phyloP scores from a whole-genome alignment of 2,329 filamentous ascomycete species.

The Ophiostoma ips region DNA sequence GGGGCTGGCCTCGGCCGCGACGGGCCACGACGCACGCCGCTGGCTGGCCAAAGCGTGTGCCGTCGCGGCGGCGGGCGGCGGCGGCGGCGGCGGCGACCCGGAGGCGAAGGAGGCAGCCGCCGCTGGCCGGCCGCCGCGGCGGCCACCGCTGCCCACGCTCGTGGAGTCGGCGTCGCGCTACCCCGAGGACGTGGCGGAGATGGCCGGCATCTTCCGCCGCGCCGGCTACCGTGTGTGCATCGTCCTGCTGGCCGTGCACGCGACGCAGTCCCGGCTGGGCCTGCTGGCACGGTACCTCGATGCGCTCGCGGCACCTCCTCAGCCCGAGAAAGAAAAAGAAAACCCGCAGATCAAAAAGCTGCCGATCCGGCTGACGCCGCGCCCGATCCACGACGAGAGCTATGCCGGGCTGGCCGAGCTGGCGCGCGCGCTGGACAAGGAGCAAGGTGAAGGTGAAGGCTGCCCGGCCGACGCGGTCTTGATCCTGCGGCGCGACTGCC shows the following conservation, averaged over 20 bases:
- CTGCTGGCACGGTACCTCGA: constrained; percentile 27
- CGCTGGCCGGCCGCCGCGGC: too few relatives aligned
- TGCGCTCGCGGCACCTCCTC: constrained; percentile 12
- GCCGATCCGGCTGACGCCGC: constrained; percentile 28
- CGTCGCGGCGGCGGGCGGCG: constrained; percentile 17
- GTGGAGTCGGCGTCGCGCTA: constrained; percentile 32
- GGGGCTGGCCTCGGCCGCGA: constrained; percentile 25
- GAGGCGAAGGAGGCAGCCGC: neutral
- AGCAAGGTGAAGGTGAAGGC: constrained; percentile 7
- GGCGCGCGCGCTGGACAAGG: constrained; percentile 24
- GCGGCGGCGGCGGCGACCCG: neutral
- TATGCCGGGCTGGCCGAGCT: constrained; percentile 25
- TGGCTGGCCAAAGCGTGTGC: constrained; percentile 30
- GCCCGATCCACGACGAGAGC: constrained; percentile 31
- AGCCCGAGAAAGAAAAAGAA: neutral
- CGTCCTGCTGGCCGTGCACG: constrained; percentile 28
- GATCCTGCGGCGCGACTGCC: constrained; percentile 25
- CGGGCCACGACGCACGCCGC: constrained; percentile 26
- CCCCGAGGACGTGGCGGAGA: constrained; percentile 25
- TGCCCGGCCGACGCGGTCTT: constrained; percentile 21
- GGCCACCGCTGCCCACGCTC: constrained; percentile 23
- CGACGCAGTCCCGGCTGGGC: constrained; percentile 27
- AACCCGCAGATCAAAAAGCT: constrained; percentile 14
- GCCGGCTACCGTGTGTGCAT: constrained; percentile 26
- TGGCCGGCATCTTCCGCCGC: constrained; percentile 22